phyloP scores from a whole-genome alignment of 148 eudicot genomes.

The Chenopodium suecicum region DNA sequence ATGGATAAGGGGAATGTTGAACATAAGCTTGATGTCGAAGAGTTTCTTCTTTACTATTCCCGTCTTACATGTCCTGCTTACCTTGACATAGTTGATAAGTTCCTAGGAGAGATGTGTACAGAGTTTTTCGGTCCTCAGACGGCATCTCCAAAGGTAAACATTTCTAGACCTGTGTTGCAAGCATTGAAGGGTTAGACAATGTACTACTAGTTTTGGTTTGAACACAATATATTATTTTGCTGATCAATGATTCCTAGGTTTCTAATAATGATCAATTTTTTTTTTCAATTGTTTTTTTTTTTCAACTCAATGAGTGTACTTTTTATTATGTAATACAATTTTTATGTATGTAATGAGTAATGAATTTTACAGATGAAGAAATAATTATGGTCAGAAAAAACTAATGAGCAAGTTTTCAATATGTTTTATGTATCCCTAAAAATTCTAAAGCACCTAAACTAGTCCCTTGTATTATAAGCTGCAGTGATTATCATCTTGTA shows the following conservation, averaged over 20 bases:
- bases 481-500: no score
- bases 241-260: constrained; percentile 12
- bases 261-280: constrained; percentile 11
- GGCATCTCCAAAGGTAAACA: constrained; percentile 8
- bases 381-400: not conserved
- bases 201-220: constrained; percentile 4
- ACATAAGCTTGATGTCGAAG: constrained; percentile 55
- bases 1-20: constrained; percentile 42
- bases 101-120: constrained; percentile 47
- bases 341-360: constrained; percentile 9
- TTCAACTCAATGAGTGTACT: not conserved
- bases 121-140: constrained; percentile 34
- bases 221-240: not conserved
- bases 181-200: not conserved
- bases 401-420: not conserved
- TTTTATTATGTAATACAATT: not conserved
- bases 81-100: constrained; percentile 59
- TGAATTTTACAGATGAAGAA: not conserved
- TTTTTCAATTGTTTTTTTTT: not conserved
- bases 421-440: not conserved
- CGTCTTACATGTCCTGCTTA: constrained; percentile 54
- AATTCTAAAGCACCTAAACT: not conserved
- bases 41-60: constrained; percentile 59
- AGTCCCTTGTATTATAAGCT: not conserved
- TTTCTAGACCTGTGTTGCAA: constrained; percentile 1